Percentiles rank a stretch among this genome's conserved stretches.
Evolutionary conservation across 345 rosid genomes (phyloP).

Genomic region (Salix exigua): DNA sequence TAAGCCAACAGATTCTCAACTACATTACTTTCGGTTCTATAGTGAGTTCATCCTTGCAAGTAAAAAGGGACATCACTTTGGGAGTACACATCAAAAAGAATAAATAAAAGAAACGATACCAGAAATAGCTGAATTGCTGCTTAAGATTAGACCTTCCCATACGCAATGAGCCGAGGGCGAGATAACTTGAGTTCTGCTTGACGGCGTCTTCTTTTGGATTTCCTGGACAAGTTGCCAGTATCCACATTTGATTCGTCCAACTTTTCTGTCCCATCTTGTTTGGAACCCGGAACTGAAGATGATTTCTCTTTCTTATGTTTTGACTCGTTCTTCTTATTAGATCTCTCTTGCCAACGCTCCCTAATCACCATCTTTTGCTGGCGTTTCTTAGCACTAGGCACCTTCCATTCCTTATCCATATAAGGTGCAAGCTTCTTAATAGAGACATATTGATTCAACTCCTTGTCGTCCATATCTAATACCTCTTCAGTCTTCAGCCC

Average conservation of each 20-base stretch:
- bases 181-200: slow-evolving; percentile 52
- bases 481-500: slow-evolving; percentile 61
- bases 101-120: too few species aligned
- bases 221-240: slow-evolving; percentile 37
- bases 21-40: too few species aligned
- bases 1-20: too few species aligned
- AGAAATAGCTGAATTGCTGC: neutral
- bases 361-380: slow-evolving; percentile 47
- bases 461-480: slow-evolving; percentile 55
- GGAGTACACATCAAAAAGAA: too few species aligned
- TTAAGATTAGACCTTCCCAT: slow-evolving; percentile 46
- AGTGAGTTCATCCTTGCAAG: too few species aligned
- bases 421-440: slow-evolving; percentile 81
- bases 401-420: slow-evolving; percentile 74
- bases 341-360: slow-evolving; percentile 37
- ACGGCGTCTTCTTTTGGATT: slow-evolving; percentile 59
- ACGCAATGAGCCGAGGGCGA: slow-evolving; percentile 55
- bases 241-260: slow-evolving; percentile 26
- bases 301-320: slow-evolving; percentile 21
- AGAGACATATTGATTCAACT: slow-evolving; percentile 81
- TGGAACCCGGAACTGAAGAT: slow-evolving; percentile 10
- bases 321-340: slow-evolving; percentile 42
- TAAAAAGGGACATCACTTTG: too few species aligned
- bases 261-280: slow-evolving; percentile 22
- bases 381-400: slow-evolving; percentile 41